A percentile compares a stretch with the other conserved stretches of the same genome.
Conservation (phyloP, 495 filamentous ascomycete genomes). For the Neurospora terricola region DNA sequence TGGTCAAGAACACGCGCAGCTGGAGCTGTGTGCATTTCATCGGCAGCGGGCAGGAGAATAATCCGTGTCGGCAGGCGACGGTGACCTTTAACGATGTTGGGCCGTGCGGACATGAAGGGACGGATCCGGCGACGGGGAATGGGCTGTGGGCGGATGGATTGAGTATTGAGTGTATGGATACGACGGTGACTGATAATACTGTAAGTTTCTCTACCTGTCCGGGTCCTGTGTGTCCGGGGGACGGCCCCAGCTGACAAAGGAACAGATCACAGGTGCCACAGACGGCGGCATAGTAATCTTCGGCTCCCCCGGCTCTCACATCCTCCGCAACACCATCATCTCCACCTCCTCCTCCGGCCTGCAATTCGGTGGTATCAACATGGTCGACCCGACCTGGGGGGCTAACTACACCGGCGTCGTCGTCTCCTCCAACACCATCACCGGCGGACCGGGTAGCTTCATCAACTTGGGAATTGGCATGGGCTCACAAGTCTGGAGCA, state of each 20-base stretch:
- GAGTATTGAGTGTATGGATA: constrained; percentile 9
- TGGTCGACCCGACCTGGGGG: constrained; percentile 6
- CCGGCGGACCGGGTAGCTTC: background rate
- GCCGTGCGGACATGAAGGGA: constrained; percentile 6
- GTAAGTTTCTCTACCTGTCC: too few species aligned
- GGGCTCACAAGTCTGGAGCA: constrained; percentile 6
- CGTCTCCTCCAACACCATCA: constrained; percentile 6
- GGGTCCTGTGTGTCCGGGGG: too few species aligned
- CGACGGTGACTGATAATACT: constrained; percentile 1
- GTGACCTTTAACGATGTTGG: constrained; percentile 8
- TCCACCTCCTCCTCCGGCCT: constrained; percentile 4
- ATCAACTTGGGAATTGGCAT: constrained; percentile 11
- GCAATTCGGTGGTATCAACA: constrained; percentile 10
- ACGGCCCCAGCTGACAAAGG: background rate
- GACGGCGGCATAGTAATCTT: constrained; percentile 13
- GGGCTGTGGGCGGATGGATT: constrained; percentile 7
- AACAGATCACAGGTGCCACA: constrained; percentile 5
- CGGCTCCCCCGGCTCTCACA: constrained; percentile 4
- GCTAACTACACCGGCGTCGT: constrained; percentile 10
- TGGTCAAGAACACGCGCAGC: constrained; percentile 6
- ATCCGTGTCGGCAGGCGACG: constrained; percentile 5
- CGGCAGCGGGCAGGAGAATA: background rate
- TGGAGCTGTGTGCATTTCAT: constrained; percentile 13
- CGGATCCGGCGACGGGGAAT: constrained; percentile 1
- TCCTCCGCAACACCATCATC: constrained; percentile 7